Evolutionary conservation across 306 rosid species (phyloP).

Genomic region (Pyrus pyrifolia): DNA sequence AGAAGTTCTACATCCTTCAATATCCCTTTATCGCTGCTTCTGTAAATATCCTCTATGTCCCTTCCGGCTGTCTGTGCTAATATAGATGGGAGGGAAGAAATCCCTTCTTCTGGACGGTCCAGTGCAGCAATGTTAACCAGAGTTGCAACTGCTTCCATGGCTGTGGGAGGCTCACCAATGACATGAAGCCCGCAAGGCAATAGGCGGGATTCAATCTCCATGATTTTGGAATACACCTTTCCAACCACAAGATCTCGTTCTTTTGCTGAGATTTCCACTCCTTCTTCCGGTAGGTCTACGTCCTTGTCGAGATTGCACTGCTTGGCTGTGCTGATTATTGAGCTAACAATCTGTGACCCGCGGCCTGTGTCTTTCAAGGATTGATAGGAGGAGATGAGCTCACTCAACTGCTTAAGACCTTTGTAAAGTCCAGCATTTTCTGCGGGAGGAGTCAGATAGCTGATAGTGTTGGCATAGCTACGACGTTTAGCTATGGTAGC

Average conservation of each 20-base stretch:
- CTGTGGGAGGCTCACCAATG: constrained; percentile 97
- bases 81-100: constrained; percentile 69
- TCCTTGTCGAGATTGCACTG: constrained; percentile 99
- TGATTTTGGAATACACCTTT: constrained; percentile 86
- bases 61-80: constrained; percentile 86
- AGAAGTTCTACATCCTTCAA: constrained; percentile 95
- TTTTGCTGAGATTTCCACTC: constrained; percentile 66
- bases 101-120: constrained; percentile 82
- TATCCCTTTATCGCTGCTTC: constrained; percentile 79
- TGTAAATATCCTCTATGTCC: constrained; percentile 72
- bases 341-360: constrained; percentile 90
- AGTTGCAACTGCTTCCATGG: constrained; percentile 97
- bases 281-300: constrained; percentile 79
- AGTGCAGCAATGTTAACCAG: constrained; percentile 94
- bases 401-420: constrained; percentile 94
- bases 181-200: constrained; percentile 95
- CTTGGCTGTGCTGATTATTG: constrained; percentile 91
- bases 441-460: constrained; percentile 97
- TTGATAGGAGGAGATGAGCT: constrained; percentile 92
- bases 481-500: constrained; percentile 98
- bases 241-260: constrained; percentile 93
- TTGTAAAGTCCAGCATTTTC: constrained; percentile 99
- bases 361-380: constrained; percentile 96
- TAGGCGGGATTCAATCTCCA: constrained; percentile 96
- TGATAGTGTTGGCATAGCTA: constrained; percentile 95